Base-by-base conservation (phyloP, 352 stramenopile genomes). In the Globisporangium paroecandrum region DNA sequence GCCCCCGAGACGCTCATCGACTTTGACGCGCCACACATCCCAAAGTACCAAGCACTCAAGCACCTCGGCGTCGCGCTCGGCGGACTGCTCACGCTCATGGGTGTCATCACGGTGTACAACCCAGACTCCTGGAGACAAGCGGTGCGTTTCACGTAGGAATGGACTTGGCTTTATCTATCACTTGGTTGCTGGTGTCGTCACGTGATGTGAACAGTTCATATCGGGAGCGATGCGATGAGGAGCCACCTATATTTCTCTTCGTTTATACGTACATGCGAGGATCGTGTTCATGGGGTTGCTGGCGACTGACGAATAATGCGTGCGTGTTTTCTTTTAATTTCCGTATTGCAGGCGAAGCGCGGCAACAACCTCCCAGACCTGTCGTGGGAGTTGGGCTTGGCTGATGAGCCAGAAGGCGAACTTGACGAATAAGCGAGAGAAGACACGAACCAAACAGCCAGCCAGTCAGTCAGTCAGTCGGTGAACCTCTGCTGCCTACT, bases 1-100 rank as follows among this genome's bases (percentile, higher is more conserved):
- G 81, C 86, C 20, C 88, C 88, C 38, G 86, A 96, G 81, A 93
- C 87, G 73, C 74, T 96, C 46, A 90, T 96, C 70, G 88, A 96
- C 78, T 96, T 96, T 58, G 88, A 96, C 67, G 86, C 88, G 64
- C 83, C 88, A 68, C 88, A 96, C 74, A 83, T 96, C 53, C 81
- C 86, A 62, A 93, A 90, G 73, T 90, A 82, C 68, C 76, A 77
- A 32, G 88, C 88, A 38, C 72, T 94, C 38, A 80, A 82, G 66
- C 82, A 93, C 70, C 78, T 89, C 63, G 72, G 87, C 41, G 58
- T 74, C 46, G 85, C 81, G 20, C 65, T 96, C 34, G 77, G 78
- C 43, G 78, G 62, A 4, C 70, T 96, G 25, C 75, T 74, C 43
- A 89, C 83, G 61, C 77, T 96, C 66, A 90, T 96, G 81, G 81